A percentile compares a stretch with the other conserved stretches of the same genome.
These are phyloP conservation scores for Ceratobasidium sp. DNA, from an alignment of 1,284 basidiomycete genomes.

Conservation along the genomic window DNA sequence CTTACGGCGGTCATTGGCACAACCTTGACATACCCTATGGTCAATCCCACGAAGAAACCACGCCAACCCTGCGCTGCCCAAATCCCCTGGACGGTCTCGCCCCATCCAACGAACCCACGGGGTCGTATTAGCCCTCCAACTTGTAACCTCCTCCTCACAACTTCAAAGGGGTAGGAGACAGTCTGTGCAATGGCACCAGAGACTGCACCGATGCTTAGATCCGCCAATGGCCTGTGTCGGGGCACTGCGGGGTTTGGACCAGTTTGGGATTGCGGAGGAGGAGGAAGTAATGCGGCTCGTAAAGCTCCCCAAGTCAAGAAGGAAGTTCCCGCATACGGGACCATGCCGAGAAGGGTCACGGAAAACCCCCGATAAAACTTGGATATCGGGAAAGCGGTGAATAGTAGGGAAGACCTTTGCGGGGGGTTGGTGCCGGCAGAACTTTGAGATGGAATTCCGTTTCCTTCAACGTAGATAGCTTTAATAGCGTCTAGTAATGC, in stretches of 20 bases:
- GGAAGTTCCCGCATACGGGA: constrained; percentile 96
- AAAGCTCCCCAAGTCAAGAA: constrained; percentile 94
- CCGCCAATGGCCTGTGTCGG: constrained; percentile 57
- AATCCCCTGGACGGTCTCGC: constrained; percentile 79
- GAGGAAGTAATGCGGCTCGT: constrained; percentile 73
- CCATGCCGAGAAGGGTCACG: constrained; percentile 91
- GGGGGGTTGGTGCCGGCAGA: constrained; percentile 50
- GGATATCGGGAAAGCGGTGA: constrained; percentile 72
- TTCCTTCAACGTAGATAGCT: constrained; percentile 79
- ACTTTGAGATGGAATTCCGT: constrained; percentile 53
- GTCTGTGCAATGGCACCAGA: constrained; percentile 93
- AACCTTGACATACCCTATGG: constrained; percentile 96
- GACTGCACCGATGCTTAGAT: constrained; percentile 88
- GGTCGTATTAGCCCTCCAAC: constrained; percentile 88
- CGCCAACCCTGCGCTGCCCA: constrained; percentile 80
- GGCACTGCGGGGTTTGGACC: constrained; percentile 67
- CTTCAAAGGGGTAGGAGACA: constrained; percentile 95
- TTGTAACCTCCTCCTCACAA: constrained; percentile 94
- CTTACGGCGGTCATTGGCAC: constrained; percentile 95
- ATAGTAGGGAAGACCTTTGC: constrained; percentile 50
- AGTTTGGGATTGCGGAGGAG: constrained; percentile 55
- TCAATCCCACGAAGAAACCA: constrained; percentile 95
- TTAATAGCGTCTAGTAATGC: constrained; percentile 74
- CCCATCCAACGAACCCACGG: constrained; percentile 78
- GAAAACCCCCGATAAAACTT: constrained; percentile 98